Evolutionary conservation across 2,329 filamentous ascomycete species (phyloP).

Genomic region (Dactylonectria estremocensis): DNA sequence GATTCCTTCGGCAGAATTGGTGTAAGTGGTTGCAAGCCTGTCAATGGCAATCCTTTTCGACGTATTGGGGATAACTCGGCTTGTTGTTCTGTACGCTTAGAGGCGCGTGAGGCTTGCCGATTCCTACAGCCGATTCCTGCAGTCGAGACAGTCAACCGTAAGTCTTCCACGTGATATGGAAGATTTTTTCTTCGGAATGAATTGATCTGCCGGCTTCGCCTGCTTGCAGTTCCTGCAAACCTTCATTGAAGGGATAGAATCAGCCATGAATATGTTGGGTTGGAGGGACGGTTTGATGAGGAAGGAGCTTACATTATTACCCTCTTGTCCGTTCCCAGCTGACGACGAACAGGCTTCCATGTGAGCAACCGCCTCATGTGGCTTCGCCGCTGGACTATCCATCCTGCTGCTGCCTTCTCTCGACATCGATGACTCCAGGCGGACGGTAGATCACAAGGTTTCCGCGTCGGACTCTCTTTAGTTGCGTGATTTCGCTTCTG

Average conservation of each 20-base stretch:
- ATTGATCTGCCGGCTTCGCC: conserved; percentile 17
- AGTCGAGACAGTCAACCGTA: conserved; percentile 12
- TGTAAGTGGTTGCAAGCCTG: conserved; percentile 9
- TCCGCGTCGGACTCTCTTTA: too few species aligned
- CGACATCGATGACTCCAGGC: too few species aligned
- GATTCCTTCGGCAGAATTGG: not conserved
- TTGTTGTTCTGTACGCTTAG: conserved; percentile 15
- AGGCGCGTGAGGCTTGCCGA: conserved; percentile 7
- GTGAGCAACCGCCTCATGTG: not conserved
- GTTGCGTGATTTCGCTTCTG: too few species aligned
- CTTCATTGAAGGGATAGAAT: conserved; percentile 15
- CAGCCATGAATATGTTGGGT: conserved; percentile 13
- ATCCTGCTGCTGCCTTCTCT: not conserved
- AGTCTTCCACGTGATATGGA: conserved; percentile 10
- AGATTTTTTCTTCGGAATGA: conserved; percentile 12
- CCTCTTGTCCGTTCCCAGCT: not conserved
- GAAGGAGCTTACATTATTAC: not conserved
- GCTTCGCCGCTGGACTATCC: not conserved
- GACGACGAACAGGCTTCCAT: not conserved
- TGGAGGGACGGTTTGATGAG: conserved; percentile 10
- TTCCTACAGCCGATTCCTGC: conserved; percentile 11
- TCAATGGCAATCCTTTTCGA: conserved; percentile 9
- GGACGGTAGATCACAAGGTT: too few species aligned
- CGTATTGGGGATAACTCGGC: conserved; percentile 16
- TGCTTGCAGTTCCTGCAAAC: conserved; percentile 16